Conservation (phyloP, 345 rosid genomes). For the Acer campestre region DNA sequence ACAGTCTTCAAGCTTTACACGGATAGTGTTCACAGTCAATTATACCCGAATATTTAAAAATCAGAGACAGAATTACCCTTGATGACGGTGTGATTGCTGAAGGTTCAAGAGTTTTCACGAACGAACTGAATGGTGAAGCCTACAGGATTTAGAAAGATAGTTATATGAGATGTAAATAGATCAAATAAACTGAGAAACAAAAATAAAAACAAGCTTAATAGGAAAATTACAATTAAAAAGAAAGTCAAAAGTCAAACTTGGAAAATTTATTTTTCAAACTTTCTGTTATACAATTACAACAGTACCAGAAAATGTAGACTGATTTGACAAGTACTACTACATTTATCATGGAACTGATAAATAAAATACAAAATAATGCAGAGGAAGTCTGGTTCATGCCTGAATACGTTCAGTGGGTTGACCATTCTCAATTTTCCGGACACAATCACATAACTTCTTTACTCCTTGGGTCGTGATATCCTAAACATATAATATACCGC, state of each 20-base stretch:
- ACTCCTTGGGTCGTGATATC: constrained; percentile 46
- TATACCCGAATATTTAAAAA: not conserved
- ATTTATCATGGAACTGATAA: constrained; percentile 1
- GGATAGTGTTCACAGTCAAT: not conserved
- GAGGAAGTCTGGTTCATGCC: constrained; percentile 37
- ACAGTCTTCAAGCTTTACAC: not conserved
- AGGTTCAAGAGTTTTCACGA: constrained; percentile 38
- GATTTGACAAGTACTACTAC: not conserved
- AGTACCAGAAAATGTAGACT: not conserved
- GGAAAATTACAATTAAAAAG: not conserved
- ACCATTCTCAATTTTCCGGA: constrained; percentile 37
- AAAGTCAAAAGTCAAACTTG: constrained; percentile 2
- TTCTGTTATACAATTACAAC: not conserved
- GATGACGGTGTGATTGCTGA: constrained; percentile 37
- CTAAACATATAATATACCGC: constrained; percentile 26
- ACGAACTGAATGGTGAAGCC: constrained; percentile 42
- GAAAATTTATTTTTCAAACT: not conserved
- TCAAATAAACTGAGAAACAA: not conserved
- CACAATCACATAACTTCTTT: constrained; percentile 41
- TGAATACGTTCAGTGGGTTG: constrained; percentile 36
- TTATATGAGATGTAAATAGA: constrained; percentile 2
- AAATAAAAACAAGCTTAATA: not conserved
- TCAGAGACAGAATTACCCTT: constrained; percentile 38
- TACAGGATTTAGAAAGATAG: constrained; percentile 24
- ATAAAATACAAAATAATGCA: not conserved